phyloP scores from a whole-genome alignment of 2,329 filamentous ascomycete genomes.

The Trichophyton schoenleinii region DNA sequence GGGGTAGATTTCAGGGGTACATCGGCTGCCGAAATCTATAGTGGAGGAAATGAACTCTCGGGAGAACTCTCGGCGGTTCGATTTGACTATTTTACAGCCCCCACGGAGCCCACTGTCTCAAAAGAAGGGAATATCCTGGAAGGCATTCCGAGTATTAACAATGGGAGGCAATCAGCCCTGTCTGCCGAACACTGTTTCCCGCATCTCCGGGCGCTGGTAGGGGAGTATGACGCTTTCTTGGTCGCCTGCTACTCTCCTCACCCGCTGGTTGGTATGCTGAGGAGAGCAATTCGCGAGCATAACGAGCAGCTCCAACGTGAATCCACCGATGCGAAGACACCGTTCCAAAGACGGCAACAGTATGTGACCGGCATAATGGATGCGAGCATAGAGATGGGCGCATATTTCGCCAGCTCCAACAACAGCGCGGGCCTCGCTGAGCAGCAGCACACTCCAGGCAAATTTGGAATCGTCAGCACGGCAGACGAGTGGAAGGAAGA shows the following conservation, averaged over 20 bases:
- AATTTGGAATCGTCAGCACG: constrained; percentile 81
- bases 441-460: constrained; percentile 10
- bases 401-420: constrained; percentile 30
- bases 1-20: constrained; percentile 21
- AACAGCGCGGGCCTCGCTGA: constrained; percentile 7
- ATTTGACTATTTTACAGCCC: constrained; percentile 31
- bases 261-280: constrained; percentile 55
- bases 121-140: constrained; percentile 21
- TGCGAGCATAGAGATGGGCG: constrained; percentile 55
- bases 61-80: constrained; percentile 19
- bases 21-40: neutral
- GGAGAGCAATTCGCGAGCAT: constrained; percentile 29
- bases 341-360: constrained; percentile 29
- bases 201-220: constrained; percentile 35
- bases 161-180: constrained; percentile 52
- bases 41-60: neutral
- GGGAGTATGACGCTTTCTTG: constrained; percentile 57
- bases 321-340: neutral
- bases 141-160: constrained; percentile 65
- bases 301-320: constrained; percentile 8
- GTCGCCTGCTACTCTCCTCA: constrained; percentile 84
- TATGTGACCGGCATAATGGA: constrained; percentile 78
- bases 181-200: constrained; percentile 52
- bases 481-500: constrained; percentile 72
- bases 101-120: constrained; percentile 19